Percentiles rank a stretch among this genome's conserved stretches.
phyloP scores from a whole-genome alignment of 2,329 filamentous ascomycete species.

The Aspergillus carbonarius region DNA sequence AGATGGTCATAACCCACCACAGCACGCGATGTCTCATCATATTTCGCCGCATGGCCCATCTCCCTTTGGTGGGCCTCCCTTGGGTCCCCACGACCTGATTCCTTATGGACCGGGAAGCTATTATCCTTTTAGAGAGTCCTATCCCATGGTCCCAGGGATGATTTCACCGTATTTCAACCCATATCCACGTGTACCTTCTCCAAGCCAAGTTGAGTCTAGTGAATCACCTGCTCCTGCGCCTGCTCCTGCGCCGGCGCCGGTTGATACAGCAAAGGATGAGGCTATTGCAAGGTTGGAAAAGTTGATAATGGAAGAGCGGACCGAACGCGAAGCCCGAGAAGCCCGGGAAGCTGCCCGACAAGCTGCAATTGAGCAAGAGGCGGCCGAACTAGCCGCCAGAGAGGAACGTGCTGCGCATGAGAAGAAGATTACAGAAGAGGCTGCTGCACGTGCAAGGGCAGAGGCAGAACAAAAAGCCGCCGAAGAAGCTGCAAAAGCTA shows the following conservation, averaged over 20 bases:
- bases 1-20: conserved; percentile 32
- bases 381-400: conserved; percentile 34
- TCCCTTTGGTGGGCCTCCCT: conserved; percentile 32
- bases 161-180: conserved; percentile 37
- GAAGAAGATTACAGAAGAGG: conserved; percentile 44
- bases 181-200: conserved; percentile 37
- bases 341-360: conserved; percentile 39
- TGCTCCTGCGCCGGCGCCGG: conserved; percentile 31
- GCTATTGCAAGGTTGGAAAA: conserved; percentile 64
- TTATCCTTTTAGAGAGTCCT: conserved; percentile 37
- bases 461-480: conserved; percentile 47
- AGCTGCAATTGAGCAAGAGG: conserved; percentile 55
- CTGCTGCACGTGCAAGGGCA: conserved; percentile 49
- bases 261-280: conserved; percentile 54
- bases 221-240: conserved; percentile 31
- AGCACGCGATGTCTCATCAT: conserved; percentile 31
- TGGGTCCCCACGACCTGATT: conserved; percentile 39
- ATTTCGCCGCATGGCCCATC: conserved; percentile 28
- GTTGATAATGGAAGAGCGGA: conserved; percentile 50
- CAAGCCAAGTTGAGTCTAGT: conserved; percentile 30
- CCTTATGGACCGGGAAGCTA: conserved; percentile 36
- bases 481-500: conserved; percentile 51
- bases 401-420: conserved; percentile 42
- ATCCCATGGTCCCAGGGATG: conserved; percentile 35
- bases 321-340: conserved; percentile 41